Evolutionary conservation across 805 yeast species (phyloP), one percentile per base, ranked within the genome.

Genomic region (Starmerella kuoi): DNA sequence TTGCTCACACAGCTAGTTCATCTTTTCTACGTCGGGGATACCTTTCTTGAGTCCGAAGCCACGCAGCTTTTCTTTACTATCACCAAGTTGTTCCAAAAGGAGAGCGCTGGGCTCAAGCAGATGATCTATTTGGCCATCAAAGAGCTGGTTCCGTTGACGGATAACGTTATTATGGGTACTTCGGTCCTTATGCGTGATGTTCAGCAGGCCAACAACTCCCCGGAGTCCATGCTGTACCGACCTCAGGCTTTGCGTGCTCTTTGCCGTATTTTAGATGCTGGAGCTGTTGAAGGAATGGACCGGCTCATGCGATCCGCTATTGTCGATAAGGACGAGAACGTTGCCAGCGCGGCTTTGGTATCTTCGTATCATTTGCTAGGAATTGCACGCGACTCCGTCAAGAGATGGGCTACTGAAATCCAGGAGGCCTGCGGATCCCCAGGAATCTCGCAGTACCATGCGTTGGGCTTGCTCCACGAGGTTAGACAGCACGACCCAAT

Each of bases 141-240:
- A 66, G 96, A 88, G 62, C 72, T 91, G 49, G 74, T 88, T 38
- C 64, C 78, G 17, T 73, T 80, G 49, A 84, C 95, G 18, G 83
- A 84, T 53, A 96, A 91, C 62, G 85, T 86, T 44, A 73, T 91
- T 62, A 91, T 91, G 97, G 96, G 88, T 22, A 91, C 98, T 22
- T 84, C 95, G 2, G 86, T 95, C 22, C 87, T 91, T 58, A 91
- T 91, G 96, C 87, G 87, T 65, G 98, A 91, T 65, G 84, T 91
- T 41, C 96, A 93, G 65, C 79, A 77, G 51, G 88, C 88, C 44
- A 55, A 58, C 44, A 2, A 18, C 18, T 35, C 40, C 24, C 39
- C 49, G 11, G 17, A 33, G 20, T 30, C 47, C 20, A 17, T n/a
- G n/a, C 67, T 85, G 48, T 86, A 80, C 64, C 85, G 86, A 58